A percentile compares a stretch with the other conserved stretches of the same genome.
phyloP scores from a whole-genome alignment of 2,329 filamentous ascomycete species.

The Aphanocladium album region DNA sequence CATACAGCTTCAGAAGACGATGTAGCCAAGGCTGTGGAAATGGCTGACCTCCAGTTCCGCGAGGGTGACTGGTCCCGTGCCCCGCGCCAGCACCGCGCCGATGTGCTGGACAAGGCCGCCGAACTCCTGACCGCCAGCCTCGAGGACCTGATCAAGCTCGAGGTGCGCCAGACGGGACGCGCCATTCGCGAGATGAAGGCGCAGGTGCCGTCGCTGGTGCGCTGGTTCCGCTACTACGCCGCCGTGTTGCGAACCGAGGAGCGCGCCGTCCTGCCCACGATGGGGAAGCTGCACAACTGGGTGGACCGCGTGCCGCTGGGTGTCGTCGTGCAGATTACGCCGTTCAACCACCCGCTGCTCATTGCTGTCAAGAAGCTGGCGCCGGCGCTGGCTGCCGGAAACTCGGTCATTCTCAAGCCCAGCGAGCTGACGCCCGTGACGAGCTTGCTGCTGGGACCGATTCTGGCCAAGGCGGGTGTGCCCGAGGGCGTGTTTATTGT shows the following conservation, averaged over 20 bases:
- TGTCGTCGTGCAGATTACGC: slow-evolving; percentile 52
- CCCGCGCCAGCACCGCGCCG: slow-evolving; percentile 53
- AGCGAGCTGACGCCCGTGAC: slow-evolving; percentile 59
- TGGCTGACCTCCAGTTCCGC: slow-evolving; percentile 47
- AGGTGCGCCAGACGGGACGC: slow-evolving; percentile 64
- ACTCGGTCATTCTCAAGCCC: slow-evolving; percentile 56
- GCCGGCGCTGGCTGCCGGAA: slow-evolving; percentile 55
- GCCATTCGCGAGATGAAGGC: slow-evolving; percentile 65
- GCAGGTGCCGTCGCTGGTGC: slow-evolving; percentile 59
- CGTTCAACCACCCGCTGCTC: slow-evolving; percentile 55
- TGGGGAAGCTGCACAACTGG: slow-evolving; percentile 55
- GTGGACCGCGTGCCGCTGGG: slow-evolving; percentile 51
- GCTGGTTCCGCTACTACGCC: slow-evolving; percentile 70
- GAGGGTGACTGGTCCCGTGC: slow-evolving; percentile 60
- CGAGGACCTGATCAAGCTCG: slow-evolving; percentile 53
- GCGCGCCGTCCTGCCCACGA: slow-evolving; percentile 59
- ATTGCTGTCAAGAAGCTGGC: slow-evolving; percentile 47
- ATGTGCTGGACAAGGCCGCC: slow-evolving; percentile 57
- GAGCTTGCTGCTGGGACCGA: slow-evolving; percentile 52
- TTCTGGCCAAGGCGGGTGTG: slow-evolving; percentile 63
- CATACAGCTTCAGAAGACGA: slow-evolving; percentile 10
- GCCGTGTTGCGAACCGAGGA: slow-evolving; percentile 63
- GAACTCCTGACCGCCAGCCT: slow-evolving; percentile 47
- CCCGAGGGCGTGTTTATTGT: slow-evolving; percentile 66
- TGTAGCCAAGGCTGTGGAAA: neutral